Evolutionary conservation across 352 stramenopile species (phyloP).

Genomic region (Phytophthora tubulina): DNA sequence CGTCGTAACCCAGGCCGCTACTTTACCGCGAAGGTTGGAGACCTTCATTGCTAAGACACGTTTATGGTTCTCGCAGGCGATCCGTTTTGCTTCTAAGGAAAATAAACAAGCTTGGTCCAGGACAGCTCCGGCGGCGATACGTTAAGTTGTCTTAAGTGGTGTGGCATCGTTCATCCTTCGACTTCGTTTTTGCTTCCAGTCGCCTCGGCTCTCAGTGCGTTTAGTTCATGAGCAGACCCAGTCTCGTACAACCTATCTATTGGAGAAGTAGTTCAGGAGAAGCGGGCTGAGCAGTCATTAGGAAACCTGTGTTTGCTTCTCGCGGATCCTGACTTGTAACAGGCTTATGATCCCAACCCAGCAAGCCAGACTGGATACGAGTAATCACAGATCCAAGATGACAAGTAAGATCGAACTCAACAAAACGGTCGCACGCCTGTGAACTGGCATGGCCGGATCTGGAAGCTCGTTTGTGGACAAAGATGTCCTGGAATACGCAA

Average conservation of each 20-base stretch:
- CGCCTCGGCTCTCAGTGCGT: too few species aligned
- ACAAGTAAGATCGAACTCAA: constrained; percentile 22
- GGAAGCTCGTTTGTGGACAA: constrained; percentile 3
- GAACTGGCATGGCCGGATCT: constrained; percentile 16
- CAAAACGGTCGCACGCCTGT: constrained; percentile 20
- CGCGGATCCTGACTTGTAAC: background rate
- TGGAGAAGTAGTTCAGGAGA: background rate
- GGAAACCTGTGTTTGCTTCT: too few species aligned
- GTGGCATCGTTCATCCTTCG: too few species aligned
- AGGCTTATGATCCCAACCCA: constrained; percentile 20
- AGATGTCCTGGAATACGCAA: constrained; percentile 4
- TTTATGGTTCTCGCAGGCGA: too few species aligned
- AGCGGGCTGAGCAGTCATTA: background rate
- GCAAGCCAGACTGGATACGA: background rate
- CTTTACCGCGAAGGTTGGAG: too few species aligned
- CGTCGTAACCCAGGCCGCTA: too few species aligned
- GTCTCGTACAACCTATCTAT: background rate
- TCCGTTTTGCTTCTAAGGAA: too few species aligned
- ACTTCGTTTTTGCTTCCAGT: too few species aligned
- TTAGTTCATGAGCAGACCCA: background rate
- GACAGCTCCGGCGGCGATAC: too few species aligned
- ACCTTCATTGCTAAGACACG: too few species aligned
- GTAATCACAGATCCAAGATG: constrained; percentile 16
- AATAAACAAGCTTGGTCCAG: too few species aligned
- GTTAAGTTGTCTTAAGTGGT: too few species aligned